Conservation (phyloP, 257 asterid species). For the Solanum paucissectum region DNA sequence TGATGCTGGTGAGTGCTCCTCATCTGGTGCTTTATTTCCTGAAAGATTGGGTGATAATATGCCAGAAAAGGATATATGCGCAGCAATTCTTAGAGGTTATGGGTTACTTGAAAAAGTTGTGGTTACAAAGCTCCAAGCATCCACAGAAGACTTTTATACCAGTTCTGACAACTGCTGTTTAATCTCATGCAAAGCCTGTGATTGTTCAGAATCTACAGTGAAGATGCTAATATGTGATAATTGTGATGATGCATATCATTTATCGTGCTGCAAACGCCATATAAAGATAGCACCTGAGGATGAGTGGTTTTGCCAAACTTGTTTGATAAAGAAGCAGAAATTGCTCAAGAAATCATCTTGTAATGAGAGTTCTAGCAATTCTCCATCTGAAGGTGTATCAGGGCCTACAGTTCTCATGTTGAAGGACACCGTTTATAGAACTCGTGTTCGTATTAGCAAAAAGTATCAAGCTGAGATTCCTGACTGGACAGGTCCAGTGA, state of each 20-base stretch:
- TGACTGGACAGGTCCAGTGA: constrained; percentile 49
- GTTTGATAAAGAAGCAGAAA: constrained; percentile 59
- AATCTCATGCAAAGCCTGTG: constrained; percentile 53
- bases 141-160: constrained; percentile 14
- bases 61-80: constrained; percentile 54
- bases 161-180: constrained; percentile 25
- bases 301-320: constrained; percentile 75
- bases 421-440: constrained; percentile 38
- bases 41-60: constrained; percentile 30
- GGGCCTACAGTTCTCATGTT: constrained; percentile 53
- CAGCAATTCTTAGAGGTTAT: constrained; percentile 45
- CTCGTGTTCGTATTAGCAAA: constrained; percentile 57
- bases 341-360: constrained; percentile 39
- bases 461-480: constrained; percentile 75
- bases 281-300: constrained; percentile 39
- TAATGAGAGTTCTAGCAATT: constrained; percentile 18
- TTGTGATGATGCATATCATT: constrained; percentile 71
- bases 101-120: constrained; percentile 38
- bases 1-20: constrained; percentile 61
- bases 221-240: constrained; percentile 71
- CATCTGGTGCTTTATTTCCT: constrained; percentile 47
- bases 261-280: constrained; percentile 57
- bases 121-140: constrained; percentile 8
- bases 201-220: constrained; percentile 29
- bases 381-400: constrained; percentile 26